A percentile compares a stretch with the other conserved stretches of the same genome.
Conservation (phyloP, 345 rosid species). For the Erucastrum elatum region DNA sequence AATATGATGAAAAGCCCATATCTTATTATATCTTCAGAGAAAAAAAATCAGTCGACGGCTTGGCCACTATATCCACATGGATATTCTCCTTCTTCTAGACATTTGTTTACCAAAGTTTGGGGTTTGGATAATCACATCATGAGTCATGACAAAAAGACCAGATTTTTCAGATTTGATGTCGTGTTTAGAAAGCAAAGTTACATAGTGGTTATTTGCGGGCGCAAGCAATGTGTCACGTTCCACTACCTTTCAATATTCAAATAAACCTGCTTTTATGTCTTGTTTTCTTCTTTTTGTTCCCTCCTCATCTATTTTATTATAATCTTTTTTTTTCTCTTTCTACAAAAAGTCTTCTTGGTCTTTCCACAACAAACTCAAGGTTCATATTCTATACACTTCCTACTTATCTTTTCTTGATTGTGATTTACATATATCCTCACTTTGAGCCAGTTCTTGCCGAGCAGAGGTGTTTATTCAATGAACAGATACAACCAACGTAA, state of each 20-base stretch:
- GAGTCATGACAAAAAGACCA: not conserved
- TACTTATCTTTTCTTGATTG: slow-evolving; percentile 4
- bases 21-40: not conserved
- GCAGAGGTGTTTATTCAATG: slow-evolving; percentile 16
- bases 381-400: not conserved
- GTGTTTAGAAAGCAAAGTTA: not conserved
- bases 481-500: slow-evolving; percentile 30
- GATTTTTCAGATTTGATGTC: not conserved
- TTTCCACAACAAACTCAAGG: slow-evolving; percentile 19
- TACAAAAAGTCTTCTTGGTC: slow-evolving; percentile 20
- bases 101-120: not conserved
- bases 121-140: slow-evolving; percentile 3
- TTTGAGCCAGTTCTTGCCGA: slow-evolving; percentile 1
- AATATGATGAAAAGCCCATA: not conserved
- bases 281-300: not conserved
- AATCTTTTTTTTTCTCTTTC: not conserved
- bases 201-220: slow-evolving; percentile 14
- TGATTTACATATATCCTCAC: not conserved
- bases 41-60: not conserved
- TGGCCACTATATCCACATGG: slow-evolving; percentile 20
- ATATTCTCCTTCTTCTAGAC: not conserved
- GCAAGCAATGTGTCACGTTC: slow-evolving; percentile 37
- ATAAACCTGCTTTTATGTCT: slow-evolving; percentile 7
- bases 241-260: slow-evolving; percentile 36
- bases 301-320: not conserved